A percentile compares a stretch with the other conserved stretches of the same genome.
Evolutionary conservation across 148 eudicot species (phyloP).

Genomic region (Amaranthus palmeri): DNA sequence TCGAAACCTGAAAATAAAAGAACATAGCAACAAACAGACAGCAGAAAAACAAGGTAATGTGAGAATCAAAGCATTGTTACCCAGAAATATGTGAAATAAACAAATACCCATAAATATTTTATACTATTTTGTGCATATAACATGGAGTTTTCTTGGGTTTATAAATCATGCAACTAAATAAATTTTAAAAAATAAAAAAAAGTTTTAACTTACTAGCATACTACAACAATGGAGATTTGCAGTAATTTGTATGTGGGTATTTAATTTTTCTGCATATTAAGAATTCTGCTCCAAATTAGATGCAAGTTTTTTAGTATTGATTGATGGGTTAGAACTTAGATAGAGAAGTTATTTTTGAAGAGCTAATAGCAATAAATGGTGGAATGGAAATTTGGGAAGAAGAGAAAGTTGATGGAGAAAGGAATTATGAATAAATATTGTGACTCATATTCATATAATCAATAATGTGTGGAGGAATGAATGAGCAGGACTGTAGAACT

Average conservation of each 20-base stretch:
- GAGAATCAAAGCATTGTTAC: slow-evolving; percentile 14
- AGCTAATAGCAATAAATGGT: background rate
- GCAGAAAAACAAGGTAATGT: slow-evolving; percentile 19
- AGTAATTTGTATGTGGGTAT: slow-evolving; percentile 4
- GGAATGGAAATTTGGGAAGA: slow-evolving; percentile 7
- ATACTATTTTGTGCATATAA: slow-evolving; percentile 9
- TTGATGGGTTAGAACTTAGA: background rate
- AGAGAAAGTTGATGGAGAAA: slow-evolving; percentile 1
- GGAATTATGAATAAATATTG: background rate
- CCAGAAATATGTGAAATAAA: slow-evolving; percentile 11
- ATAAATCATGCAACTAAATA: slow-evolving; percentile 13
- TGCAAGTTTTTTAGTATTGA: slow-evolving; percentile 1
- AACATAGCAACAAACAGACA: slow-evolving; percentile 19
- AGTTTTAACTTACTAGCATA: slow-evolving; percentile 5
- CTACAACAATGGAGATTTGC: slow-evolving; percentile 23
- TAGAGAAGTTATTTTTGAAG: background rate
- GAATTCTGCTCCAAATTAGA: slow-evolving; percentile 3
- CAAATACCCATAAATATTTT: slow-evolving; percentile 14
- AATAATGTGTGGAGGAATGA: background rate
- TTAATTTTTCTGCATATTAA: background rate
- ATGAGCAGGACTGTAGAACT: background rate
- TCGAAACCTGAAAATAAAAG: slow-evolving; percentile 27
- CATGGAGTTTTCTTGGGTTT: slow-evolving; percentile 16
- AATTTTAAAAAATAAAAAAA: background rate
- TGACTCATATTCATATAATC: too few relatives aligned